Percentiles rank a stretch among this genome's conserved stretches.
These are phyloP conservation scores for Arachnopeziza araneosa DNA, from an alignment of 2,329 filamentous ascomycete genomes.

Conservation along the genomic window DNA sequence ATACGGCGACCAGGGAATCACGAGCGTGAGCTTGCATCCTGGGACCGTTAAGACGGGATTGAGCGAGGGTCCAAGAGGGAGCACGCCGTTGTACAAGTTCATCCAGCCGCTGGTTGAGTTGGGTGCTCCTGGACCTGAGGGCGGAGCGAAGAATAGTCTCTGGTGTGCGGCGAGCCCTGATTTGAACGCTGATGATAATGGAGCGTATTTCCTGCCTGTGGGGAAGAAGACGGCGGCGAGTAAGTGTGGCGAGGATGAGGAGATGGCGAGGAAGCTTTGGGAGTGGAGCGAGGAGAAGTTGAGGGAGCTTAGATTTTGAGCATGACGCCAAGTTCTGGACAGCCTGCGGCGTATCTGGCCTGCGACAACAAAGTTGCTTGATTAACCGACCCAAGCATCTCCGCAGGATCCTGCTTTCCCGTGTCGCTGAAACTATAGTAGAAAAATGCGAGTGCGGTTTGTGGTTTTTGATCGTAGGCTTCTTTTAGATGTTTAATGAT, in stretches of 20 bases:
- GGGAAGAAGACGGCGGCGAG: conserved; percentile 1
- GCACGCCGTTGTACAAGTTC: conserved; percentile 1
- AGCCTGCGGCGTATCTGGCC: too few relatives aligned
- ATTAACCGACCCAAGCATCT: too few relatives aligned
- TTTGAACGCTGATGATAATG: not conserved
- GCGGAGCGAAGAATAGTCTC: conserved; percentile 9
- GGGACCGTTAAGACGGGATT: conserved; percentile 14
- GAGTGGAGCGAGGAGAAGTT: conserved; percentile 13
- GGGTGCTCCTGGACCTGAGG: conserved; percentile 6
- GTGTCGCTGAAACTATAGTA: too few relatives aligned
- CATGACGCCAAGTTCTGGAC: too few relatives aligned
- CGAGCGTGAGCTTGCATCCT: conserved; percentile 13
- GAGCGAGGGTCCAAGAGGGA: conserved; percentile 7
- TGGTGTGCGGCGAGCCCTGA: conserved; percentile 7
- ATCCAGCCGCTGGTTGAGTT: conserved; percentile 7
- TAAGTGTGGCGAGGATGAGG: conserved; percentile 4
- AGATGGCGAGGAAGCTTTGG: conserved; percentile 13
- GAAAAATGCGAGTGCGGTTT: too few relatives aligned
- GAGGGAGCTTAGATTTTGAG: not conserved
- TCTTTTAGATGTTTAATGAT: too few relatives aligned
- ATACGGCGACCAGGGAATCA: conserved; percentile 8
- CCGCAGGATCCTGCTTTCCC: too few relatives aligned
- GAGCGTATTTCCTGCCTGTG: conserved; percentile 1
- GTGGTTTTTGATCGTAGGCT: too few relatives aligned
- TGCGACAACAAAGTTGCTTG: too few relatives aligned